Conservation (phyloP, 257 asterid species). For the Nicotiana otophora region DNA sequence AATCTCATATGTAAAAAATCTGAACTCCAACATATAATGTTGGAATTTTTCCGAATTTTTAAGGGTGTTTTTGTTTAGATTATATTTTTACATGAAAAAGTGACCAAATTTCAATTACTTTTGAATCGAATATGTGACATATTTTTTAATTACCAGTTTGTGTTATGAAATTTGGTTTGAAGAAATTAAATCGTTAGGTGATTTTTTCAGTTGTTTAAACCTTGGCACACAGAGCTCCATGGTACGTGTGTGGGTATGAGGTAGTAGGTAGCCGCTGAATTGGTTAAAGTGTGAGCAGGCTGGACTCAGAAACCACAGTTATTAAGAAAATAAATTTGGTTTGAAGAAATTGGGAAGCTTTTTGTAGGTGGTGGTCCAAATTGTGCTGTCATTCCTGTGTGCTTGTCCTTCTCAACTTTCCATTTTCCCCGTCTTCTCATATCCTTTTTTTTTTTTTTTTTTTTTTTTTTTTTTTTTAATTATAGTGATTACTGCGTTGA, state of each 20-base stretch:
- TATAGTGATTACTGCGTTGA: neutral
- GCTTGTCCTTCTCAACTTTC: conserved; percentile 7
- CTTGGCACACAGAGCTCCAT: neutral
- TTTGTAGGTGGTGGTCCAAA: conserved; percentile 15
- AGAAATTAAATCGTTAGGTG: neutral
- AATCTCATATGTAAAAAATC: no score
- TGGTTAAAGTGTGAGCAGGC: neutral
- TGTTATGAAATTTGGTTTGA: no score
- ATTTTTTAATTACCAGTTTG: no score
- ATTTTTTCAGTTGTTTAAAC: neutral
- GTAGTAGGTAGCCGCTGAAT: neutral
- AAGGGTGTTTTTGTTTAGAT: no score
- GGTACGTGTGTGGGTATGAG: neutral
- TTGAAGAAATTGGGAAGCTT: neutral
- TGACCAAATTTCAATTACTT: no score
- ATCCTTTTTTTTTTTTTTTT: neutral
- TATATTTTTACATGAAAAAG: no score
- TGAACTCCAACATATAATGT: no score
- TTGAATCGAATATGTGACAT: no score
- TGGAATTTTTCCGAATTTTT: no score
- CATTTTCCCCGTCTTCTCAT: neutral
- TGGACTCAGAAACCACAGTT: neutral
- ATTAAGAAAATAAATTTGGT: neutral
- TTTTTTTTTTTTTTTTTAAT: neutral
- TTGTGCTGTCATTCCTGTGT: conserved; percentile 5